These are phyloP conservation scores for Rubia balearica DNA, from an alignment of 305 asterid genomes.

Conservation along the genomic window DNA sequence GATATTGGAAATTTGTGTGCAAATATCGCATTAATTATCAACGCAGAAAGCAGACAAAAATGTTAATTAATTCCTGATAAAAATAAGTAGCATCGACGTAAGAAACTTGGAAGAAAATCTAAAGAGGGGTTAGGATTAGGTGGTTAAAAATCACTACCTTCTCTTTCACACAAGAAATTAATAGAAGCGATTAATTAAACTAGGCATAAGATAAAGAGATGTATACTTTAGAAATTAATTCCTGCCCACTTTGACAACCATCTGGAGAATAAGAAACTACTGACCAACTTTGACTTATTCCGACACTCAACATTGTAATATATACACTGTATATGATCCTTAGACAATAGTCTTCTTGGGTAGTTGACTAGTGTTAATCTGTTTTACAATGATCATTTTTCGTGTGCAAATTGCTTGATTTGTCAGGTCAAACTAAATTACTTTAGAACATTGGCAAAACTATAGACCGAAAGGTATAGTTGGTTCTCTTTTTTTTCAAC, in stretches of 20 bases:
- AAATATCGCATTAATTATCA: neutral
- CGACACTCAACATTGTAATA: conserved; percentile 8
- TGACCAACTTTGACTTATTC: conserved; percentile 18
- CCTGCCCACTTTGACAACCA: conserved; percentile 19
- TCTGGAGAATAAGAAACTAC: neutral
- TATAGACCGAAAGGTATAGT: no score
- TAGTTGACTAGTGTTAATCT: conserved; percentile 2
- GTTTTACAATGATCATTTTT: neutral
- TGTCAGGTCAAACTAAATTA: neutral
- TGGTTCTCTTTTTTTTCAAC: no score
- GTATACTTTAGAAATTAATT: neutral
- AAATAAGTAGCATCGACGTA: conserved; percentile 15
- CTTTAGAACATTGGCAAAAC: neutral
- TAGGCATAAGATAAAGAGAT: neutral
- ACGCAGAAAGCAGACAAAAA: neutral
- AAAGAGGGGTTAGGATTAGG: conserved; percentile 24
- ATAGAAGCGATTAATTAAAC: neutral
- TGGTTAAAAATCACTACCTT: conserved; percentile 15
- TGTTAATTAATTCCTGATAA: neutral
- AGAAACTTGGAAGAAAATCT: conserved; percentile 21
- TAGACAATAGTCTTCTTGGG: neutral
- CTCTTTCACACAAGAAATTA: conserved; percentile 12
- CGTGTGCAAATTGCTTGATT: neutral
- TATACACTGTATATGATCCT: neutral
- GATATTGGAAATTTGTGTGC: neutral